Conservation (phyloP, 164 flowering plant genomes). For the Kingdonia uniflora region DNA sequence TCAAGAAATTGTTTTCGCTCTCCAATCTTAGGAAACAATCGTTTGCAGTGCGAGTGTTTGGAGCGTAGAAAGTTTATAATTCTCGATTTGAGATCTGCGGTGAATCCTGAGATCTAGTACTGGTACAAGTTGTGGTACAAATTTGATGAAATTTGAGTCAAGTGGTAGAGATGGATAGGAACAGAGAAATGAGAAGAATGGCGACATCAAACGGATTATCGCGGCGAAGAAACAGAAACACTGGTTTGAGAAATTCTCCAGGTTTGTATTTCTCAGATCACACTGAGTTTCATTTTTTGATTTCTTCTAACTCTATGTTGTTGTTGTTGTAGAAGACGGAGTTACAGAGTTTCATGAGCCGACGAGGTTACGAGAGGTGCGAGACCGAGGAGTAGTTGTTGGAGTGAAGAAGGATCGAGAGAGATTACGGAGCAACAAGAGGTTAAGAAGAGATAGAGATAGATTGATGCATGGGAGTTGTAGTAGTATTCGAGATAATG, state of each 20-base stretch:
- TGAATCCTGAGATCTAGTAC: neutral
- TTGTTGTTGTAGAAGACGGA: conserved; percentile 69
- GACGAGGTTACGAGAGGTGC: conserved; percentile 29
- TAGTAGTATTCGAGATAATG: conserved; percentile 34
- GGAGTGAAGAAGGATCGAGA: conserved; percentile 45
- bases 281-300: too few relatives aligned
- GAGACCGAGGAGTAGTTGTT: conserved; percentile 38
- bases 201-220: conserved; percentile 56
- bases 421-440: conserved; percentile 46
- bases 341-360: conserved; percentile 62
- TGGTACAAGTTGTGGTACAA: too few relatives aligned
- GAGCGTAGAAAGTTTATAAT: too few relatives aligned
- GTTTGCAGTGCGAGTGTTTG: too few relatives aligned
- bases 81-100: too few relatives aligned
- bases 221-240: conserved; percentile 56
- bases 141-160: conserved; percentile 13
- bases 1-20: too few relatives aligned
- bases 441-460: conserved; percentile 33
- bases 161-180: conserved; percentile 54
- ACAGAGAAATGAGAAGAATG: conserved; percentile 67
- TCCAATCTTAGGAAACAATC: too few relatives aligned
- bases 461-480: conserved; percentile 40
- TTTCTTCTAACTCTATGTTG: neutral
- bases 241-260: conserved; percentile 76
- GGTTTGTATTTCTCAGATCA: conserved; percentile 44